Evolutionary conservation across 2,329 filamentous ascomycete species (phyloP).

Genomic region (Aspergillus phoenicis): DNA sequence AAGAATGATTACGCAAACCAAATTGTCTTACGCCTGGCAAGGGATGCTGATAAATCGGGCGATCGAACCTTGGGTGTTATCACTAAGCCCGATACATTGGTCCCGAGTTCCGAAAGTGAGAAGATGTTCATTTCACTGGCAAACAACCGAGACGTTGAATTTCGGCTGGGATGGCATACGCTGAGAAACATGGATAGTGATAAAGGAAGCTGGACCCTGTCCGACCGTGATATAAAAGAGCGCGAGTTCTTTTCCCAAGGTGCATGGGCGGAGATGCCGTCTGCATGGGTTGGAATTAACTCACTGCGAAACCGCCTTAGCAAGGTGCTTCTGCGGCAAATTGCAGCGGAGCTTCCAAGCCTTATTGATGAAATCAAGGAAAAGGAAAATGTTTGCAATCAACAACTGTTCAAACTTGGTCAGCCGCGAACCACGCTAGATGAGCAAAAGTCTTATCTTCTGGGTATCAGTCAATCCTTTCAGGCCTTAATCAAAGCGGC

Average conservation of each 20-base stretch:
- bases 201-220: constrained; percentile 26
- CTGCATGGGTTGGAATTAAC: constrained; percentile 27
- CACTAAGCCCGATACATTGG: constrained; percentile 50
- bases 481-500: constrained; percentile 38
- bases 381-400: constrained; percentile 39
- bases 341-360: constrained; percentile 36
- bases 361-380: constrained; percentile 42
- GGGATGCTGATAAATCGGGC: constrained; percentile 33
- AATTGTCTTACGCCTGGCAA: constrained; percentile 41
- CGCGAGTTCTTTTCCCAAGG: constrained; percentile 34
- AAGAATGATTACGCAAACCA: constrained; percentile 49
- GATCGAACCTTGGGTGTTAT: constrained; percentile 50
- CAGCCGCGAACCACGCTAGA: constrained; percentile 25
- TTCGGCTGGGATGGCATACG: constrained; percentile 55
- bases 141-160: constrained; percentile 46
- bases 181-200: constrained; percentile 50
- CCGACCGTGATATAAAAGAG: constrained; percentile 34
- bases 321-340: constrained; percentile 37
- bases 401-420: constrained; percentile 29
- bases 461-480: constrained; percentile 44
- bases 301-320: constrained; percentile 36
- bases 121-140: constrained; percentile 42
- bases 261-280: constrained; percentile 30
- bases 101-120: constrained; percentile 41
- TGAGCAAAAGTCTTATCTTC: constrained; percentile 30